phyloP scores from a whole-genome alignment of 2,329 filamentous ascomycete species.

The Hirsutella rhossiliensis region DNA sequence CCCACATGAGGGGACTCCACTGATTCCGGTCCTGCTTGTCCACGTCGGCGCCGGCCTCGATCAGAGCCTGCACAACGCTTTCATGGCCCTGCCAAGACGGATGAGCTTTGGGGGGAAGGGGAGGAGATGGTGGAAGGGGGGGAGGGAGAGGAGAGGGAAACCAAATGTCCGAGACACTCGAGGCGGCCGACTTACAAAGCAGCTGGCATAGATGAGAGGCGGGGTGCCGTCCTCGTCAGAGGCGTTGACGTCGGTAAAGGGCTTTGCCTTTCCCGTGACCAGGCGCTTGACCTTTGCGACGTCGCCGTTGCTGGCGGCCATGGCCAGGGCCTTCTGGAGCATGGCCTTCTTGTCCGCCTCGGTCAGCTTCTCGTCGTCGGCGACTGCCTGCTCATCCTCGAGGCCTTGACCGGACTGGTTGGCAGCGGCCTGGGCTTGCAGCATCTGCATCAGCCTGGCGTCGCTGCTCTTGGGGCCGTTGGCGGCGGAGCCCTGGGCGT shows the following conservation, averaged over 20 bases:
- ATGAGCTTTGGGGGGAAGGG: neutral
- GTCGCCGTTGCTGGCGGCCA: conserved; percentile 95
- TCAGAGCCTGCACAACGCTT: conserved; percentile 69
- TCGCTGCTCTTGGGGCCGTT: conserved; percentile 63
- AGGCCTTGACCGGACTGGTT: conserved; percentile 62
- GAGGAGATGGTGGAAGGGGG: no score
- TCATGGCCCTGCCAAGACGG: conserved; percentile 60
- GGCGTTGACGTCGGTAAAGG: conserved; percentile 73
- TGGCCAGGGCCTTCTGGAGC: conserved; percentile 79
- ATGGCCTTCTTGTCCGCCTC: conserved; percentile 66
- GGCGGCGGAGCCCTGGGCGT: conserved; percentile 43
- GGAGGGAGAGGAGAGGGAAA: no score
- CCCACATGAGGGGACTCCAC: conserved; percentile 99
- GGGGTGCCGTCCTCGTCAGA: conserved; percentile 91
- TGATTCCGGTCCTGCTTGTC: conserved; percentile 92
- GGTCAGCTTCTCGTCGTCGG: conserved; percentile 60
- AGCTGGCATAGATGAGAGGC: conserved; percentile 95
- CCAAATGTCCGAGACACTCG: neutral
- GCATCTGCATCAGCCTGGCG: conserved; percentile 84
- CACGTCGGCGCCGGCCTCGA: conserved; percentile 77
- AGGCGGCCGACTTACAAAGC: conserved; percentile 56
- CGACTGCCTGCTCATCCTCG: conserved; percentile 70
- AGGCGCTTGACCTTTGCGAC: conserved; percentile 68
- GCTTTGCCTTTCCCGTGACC: conserved; percentile 58
- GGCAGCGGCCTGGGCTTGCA: conserved; percentile 80